Evolutionary conservation across 2,329 filamentous ascomycete species (phyloP).

Genomic region (Blastomyces silverae): DNA sequence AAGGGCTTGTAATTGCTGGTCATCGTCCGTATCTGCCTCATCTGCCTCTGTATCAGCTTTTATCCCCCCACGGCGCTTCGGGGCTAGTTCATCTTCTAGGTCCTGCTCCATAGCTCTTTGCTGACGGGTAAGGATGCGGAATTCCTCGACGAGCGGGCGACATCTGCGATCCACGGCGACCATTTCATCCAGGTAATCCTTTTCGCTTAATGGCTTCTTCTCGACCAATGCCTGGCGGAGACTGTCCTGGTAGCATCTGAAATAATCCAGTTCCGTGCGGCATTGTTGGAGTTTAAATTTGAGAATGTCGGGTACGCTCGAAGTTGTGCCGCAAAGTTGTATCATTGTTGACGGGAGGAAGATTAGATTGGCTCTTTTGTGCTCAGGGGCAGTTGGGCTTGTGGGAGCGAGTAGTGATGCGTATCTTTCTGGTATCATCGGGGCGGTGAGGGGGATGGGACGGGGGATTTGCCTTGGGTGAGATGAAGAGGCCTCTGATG

Average conservation of each 20-base stretch:
- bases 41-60: neutral
- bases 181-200: slow-evolving; percentile 1
- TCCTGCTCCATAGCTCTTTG: neutral
- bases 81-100: neutral
- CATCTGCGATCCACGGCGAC: neutral
- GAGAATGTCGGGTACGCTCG: neutral
- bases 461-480: neutral
- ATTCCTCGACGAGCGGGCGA: neutral
- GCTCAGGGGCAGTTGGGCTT: neutral
- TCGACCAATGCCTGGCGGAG: neutral
- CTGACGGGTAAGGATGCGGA: neutral
- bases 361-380: neutral
- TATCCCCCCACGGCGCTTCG: neutral
- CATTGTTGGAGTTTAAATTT: slow-evolving; percentile 3
- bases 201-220: neutral
- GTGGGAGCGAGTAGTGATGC: slow-evolving; percentile 7
- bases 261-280: slow-evolving; percentile 5
- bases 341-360: neutral
- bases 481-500: neutral
- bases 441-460: neutral
- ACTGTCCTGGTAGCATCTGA: neutral
- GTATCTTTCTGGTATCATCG: slow-evolving; percentile 8
- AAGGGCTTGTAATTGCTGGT: neutral
- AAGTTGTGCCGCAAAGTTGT: neutral
- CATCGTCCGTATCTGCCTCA: neutral